Evolutionary conservation across 2,329 filamentous ascomycete species (phyloP), one percentile per base, ranked within the genome.

Genomic region (Aspergillus thermomutatus): DNA sequence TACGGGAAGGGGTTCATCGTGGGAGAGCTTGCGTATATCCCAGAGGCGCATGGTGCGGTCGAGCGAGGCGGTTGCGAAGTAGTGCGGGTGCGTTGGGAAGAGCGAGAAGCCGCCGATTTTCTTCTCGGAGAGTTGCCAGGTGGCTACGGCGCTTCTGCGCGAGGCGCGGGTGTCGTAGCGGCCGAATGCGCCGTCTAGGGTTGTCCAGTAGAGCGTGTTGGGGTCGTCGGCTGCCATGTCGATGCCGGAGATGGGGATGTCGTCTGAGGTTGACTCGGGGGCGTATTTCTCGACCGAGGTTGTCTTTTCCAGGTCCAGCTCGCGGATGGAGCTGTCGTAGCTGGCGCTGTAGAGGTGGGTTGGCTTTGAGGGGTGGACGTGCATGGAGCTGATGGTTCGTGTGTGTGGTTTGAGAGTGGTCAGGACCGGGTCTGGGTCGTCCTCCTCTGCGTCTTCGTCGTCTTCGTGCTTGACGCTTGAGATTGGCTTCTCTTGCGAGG

Each of bases 81-180:
- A 84, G 68, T 97, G 90, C 0, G 92, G 87, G 2, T 91, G 83
- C 0, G 87, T 73, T 0, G 94, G 93, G 66, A 95, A 87, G 1
- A 97, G 75, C 0, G 88, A 89, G 73, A 97, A 97, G 0, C 94
- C 94, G 19, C 94, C 94, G 53, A 99, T 97, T 69, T 99, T 99
- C 72, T 96, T 92, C 53, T 95, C 92, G 0, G 87, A 89, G 0
- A 97, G 78, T 8, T 85, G 81, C 83, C 91, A 95, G 1, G 89
- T 77, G 17, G 91, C 84, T 0, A 83, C 81, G 2, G 85, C 80
- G 6, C 76, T 75, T 0, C 81, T 73, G 0, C 77, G 74, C 14
- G 80, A 77, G 0, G 83, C 81, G 7, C 93, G 86, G 54, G 88
- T 81, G 67, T 99, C 94, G 67, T 94, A 87, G 1, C 89, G 86